Base-by-base conservation (phyloP, 129 eudicot species). In the Flaveria trinervia region DNA sequence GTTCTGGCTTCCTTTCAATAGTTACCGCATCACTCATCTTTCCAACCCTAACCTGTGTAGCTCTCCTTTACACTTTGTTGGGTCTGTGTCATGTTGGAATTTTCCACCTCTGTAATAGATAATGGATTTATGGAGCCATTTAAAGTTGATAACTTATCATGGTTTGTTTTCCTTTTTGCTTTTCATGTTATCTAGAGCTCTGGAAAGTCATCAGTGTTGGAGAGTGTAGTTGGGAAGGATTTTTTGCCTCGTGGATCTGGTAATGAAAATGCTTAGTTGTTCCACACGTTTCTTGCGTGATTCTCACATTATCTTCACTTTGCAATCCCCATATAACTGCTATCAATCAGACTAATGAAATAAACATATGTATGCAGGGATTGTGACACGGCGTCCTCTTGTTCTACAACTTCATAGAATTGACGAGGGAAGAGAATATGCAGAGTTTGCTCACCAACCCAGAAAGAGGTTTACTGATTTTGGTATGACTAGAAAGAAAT, bases 201-300 rank as follows among this genome's bases (percentile, higher is more conserved):
- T 70, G 98, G 98, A 49, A 93, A 93, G 82, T 93, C 98, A 39
- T 93, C 98, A 12, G 98, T 93, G 36, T 80, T 93, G 78, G 98
- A 93, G 89, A 93, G 98, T 71, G 83, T 90, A 76, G 98, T 93
- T 33, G 98, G 96, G 49, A 93, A 88, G 82, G 98, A 93, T 78
- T 93, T 93, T 84, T 83, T 93, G 88, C 98, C 98, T 80, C 97
- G 98, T 84, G 98, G 98, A 88, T 90, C 98, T 73, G 98, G 98
- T 90, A 86, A 85, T 7, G 30, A 28, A 70, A 26, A 25, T 50
- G 17, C 50, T 41, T 17, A 28, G 51, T 28, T 45, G 3, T 39
- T 23, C 2, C 70, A 65, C 77, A 70, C 64, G 28, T 60, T 61
- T 57, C 56, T 43, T 74, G 44, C 78, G 3, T 15, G 45, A 44